Conservation (phyloP, 805 yeast species). For the Candida silvicultrix region DNA sequence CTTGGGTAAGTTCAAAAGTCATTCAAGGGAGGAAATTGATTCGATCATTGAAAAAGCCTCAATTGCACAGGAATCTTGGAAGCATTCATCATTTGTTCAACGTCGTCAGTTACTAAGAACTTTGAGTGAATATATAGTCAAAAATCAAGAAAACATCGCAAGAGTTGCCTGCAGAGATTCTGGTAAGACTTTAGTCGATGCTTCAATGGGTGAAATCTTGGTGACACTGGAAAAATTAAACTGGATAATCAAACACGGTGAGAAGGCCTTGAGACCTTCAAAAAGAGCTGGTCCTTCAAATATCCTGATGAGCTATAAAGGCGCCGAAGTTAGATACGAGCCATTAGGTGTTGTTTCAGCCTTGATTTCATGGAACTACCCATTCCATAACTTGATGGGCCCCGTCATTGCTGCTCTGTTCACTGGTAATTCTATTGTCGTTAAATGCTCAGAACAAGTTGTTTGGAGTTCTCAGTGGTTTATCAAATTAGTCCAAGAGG, state of each 20-base stretch:
- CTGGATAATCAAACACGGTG: conserved; percentile 88
- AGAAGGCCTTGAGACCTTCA: conserved; percentile 51
- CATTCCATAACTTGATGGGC: conserved; percentile 90
- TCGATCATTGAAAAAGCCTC: conserved; percentile 37
- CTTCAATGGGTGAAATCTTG: conserved; percentile 93
- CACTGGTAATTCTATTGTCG: conserved; percentile 86
- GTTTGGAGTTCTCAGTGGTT: conserved; percentile 90
- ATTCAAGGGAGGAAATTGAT: conserved; percentile 68
- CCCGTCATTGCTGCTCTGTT: conserved; percentile 86
- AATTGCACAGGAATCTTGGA: conserved; percentile 28
- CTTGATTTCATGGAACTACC: conserved; percentile 95
- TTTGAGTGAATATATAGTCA: conserved; percentile 61
- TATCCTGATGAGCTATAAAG: conserved; percentile 79
- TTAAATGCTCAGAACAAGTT: conserved; percentile 94
- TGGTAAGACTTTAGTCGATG: conserved; percentile 94
- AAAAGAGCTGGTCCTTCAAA: conserved; percentile 84
- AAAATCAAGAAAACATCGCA: conserved; percentile 82
- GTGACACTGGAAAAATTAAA: conserved; percentile 89
- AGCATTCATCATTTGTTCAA: conserved; percentile 45
- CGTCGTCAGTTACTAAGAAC: conserved; percentile 70
- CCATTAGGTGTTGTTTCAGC: conserved; percentile 87
- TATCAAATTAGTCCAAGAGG: conserved; percentile 61
- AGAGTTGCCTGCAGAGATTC: conserved; percentile 94
- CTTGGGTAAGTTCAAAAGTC: conserved; percentile 65
- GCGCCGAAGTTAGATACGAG: conserved; percentile 90